These are phyloP conservation scores for Excoecaria cochinchinensis DNA, from an alignment of 345 rosid genomes.

Conservation along the genomic window DNA sequence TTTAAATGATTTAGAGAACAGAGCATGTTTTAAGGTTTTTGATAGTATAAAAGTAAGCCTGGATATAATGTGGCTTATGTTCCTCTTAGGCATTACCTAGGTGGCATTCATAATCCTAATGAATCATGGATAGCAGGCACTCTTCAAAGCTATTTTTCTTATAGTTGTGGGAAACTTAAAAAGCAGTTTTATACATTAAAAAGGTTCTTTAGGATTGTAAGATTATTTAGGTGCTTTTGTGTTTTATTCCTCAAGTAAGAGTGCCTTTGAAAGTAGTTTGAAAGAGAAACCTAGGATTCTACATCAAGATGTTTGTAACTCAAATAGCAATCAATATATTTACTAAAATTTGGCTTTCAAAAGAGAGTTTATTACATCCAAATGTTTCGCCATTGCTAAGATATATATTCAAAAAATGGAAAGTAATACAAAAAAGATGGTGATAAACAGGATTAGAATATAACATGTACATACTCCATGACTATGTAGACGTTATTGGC, in stretches of 20 bases:
- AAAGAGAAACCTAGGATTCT: neutral
- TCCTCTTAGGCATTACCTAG: neutral
- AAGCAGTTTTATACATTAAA: neutral
- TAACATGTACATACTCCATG: slow-evolving; percentile 64
- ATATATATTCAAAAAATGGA: neutral
- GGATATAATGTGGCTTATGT: neutral
- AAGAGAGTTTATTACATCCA: neutral
- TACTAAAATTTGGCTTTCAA: neutral
- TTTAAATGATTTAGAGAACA: slow-evolving; percentile 7
- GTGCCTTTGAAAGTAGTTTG: neutral
- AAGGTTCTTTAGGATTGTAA: neutral
- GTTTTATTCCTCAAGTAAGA: neutral
- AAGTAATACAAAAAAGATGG: neutral
- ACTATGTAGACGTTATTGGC: slow-evolving; percentile 64
- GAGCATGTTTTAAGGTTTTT: neutral
- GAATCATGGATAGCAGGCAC: neutral
- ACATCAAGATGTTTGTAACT: neutral
- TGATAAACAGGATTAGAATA: neutral
- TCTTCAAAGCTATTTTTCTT: neutral
- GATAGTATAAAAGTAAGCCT: slow-evolving; percentile 3
- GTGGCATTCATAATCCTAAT: neutral
- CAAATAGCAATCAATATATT: neutral
- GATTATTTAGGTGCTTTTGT: no score
- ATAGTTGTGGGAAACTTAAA: neutral
- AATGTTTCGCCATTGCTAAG: neutral